These are phyloP conservation scores for Russula ochroleuca DNA, from an alignment of 768 basidiomycete genomes.

Conservation along the genomic window DNA sequence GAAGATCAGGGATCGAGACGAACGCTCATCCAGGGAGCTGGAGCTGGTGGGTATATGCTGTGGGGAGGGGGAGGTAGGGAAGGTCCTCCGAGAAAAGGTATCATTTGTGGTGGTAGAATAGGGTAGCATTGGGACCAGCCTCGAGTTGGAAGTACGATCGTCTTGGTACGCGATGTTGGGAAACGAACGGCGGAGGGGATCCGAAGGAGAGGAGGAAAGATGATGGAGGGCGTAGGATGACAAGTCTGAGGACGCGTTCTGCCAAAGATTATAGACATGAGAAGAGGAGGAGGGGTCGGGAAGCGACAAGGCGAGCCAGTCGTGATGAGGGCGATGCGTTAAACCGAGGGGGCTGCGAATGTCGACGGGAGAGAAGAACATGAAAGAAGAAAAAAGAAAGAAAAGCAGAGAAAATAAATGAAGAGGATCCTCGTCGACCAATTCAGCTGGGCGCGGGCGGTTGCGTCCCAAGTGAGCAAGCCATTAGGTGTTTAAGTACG, in stretches of 20 bases:
- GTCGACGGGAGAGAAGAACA: slow-evolving; percentile 13
- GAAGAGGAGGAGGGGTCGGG: neutral
- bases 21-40: slow-evolving; percentile 14
- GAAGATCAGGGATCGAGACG: slow-evolving; percentile 18
- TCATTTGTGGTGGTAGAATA: slow-evolving; percentile 8
- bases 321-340: slow-evolving; percentile 8
- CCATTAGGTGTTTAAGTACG: slow-evolving; percentile 28
- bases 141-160: slow-evolving; percentile 14
- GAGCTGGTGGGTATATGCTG: slow-evolving; percentile 9
- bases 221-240: slow-evolving; percentile 4
- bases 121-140: slow-evolving; percentile 24
- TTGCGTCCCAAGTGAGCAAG: slow-evolving; percentile 20
- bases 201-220: slow-evolving; percentile 1
- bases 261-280: slow-evolving; percentile 20
- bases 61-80: neutral
- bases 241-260: slow-evolving; percentile 8
- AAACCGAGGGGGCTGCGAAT: slow-evolving; percentile 3
- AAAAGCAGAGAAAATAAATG: neutral
- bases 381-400: slow-evolving; percentile 16
- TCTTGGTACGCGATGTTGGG: slow-evolving; percentile 13
- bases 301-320: neutral
- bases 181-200: slow-evolving; percentile 15
- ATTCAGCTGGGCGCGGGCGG: slow-evolving; percentile 16
- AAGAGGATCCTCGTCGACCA: slow-evolving; percentile 21
- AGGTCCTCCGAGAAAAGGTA: neutral